Evolutionary conservation across 1,139 yeast species (phyloP).

Genomic region (Kazachstania sp.): DNA sequence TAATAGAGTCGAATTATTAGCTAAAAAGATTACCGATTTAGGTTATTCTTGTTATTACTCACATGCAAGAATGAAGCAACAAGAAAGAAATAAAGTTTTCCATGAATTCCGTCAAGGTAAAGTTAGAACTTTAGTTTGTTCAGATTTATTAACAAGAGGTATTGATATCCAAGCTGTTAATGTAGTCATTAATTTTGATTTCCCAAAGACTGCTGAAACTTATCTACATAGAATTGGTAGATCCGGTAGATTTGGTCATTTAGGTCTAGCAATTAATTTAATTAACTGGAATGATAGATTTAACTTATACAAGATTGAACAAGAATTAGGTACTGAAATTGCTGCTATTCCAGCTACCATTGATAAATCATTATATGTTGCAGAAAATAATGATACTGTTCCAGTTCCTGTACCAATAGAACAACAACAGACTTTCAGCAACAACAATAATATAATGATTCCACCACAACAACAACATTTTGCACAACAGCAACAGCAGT

Average conservation of each 20-base stretch:
- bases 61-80: constrained; percentile 97
- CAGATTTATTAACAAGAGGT: constrained; percentile 96
- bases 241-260: constrained; percentile 97
- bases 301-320: constrained; percentile 88
- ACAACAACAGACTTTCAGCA: constrained; percentile 19
- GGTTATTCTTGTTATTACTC: constrained; percentile 96
- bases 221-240: constrained; percentile 98
- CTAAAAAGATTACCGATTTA: constrained; percentile 90
- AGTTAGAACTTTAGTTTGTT: constrained; percentile 93
- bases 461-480: constrained; percentile 19
- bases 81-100: constrained; percentile 94
- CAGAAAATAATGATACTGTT: constrained; percentile 64
- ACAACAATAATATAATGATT: constrained; percentile 11
- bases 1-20: constrained; percentile 87
- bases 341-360: constrained; percentile 90
- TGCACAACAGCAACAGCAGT: constrained; percentile 16
- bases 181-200: constrained; percentile 94
- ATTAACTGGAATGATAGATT: constrained; percentile 97
- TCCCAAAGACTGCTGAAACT: constrained; percentile 97
- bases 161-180: constrained; percentile 98
- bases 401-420: constrained; percentile 83
- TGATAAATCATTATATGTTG: constrained; percentile 82
- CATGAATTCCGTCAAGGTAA: constrained; percentile 98
- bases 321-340: constrained; percentile 95
- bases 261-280: constrained; percentile 93